phyloP scores from a whole-genome alignment of 2,329 filamentous ascomycete species.

The Talaromyces atroroseus region DNA sequence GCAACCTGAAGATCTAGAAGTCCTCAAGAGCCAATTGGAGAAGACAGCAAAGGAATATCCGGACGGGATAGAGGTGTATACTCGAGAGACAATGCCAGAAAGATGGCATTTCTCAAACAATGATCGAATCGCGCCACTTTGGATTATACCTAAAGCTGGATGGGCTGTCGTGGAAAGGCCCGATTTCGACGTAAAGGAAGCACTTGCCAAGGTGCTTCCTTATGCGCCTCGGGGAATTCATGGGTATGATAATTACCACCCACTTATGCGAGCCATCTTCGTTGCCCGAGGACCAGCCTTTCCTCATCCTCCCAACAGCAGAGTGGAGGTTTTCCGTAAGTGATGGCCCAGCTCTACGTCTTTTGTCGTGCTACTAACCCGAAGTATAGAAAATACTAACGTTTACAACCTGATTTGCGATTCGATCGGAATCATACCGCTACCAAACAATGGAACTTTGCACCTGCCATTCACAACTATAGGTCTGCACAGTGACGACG shows the following conservation, averaged over 20 bases:
- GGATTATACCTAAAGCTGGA: constrained; percentile 86
- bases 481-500: constrained; percentile 41
- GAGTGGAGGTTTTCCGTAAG: constrained; percentile 76
- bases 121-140: constrained; percentile 83
- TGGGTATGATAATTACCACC: constrained; percentile 91
- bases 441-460: constrained; percentile 82
- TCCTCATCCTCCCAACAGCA: constrained; percentile 74
- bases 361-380: constrained; percentile 1
- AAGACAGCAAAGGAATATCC: constrained; percentile 54
- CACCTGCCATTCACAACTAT: constrained; percentile 41
- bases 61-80: constrained; percentile 74
- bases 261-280: constrained; percentile 94
- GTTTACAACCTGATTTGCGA: constrained; percentile 95
- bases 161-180: constrained; percentile 82
- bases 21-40: constrained; percentile 57
- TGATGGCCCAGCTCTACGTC: constrained; percentile 18
- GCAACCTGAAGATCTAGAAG: constrained; percentile 58
- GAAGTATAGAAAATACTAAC: constrained; percentile 71
- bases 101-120: constrained; percentile 89
- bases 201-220: constrained; percentile 55
- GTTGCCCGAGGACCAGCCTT: constrained; percentile 89
- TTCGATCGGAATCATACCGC: constrained; percentile 66
- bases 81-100: constrained; percentile 80
- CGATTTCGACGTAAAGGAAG: constrained; percentile 70
- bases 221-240: constrained; percentile 84